phyloP scores from a whole-genome alignment of 2,329 filamentous ascomycete species.

The Nemania sp. region DNA sequence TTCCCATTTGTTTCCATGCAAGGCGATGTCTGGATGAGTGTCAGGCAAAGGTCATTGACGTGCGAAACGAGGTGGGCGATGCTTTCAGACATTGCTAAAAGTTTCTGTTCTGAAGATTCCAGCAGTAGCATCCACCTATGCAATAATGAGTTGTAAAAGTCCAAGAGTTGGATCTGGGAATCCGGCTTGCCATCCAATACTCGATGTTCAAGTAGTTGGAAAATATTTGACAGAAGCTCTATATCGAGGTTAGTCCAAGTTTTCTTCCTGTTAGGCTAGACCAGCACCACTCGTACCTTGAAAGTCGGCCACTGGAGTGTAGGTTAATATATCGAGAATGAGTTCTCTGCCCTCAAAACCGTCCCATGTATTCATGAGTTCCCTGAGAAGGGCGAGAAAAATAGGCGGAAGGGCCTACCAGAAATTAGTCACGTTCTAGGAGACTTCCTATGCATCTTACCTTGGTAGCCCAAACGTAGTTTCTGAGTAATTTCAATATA shows the following conservation, averaged over 20 bases:
- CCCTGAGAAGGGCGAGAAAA: constrained; percentile 52
- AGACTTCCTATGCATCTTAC: constrained; percentile 41
- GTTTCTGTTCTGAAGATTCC: constrained; percentile 44
- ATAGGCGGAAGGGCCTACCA: constrained; percentile 50
- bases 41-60: constrained; percentile 60
- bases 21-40: constrained; percentile 59
- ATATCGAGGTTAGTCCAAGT: constrained; percentile 30
- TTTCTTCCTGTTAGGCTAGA: neutral
- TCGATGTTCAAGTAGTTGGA: constrained; percentile 55
- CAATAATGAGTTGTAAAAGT: constrained; percentile 69
- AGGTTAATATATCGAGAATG: constrained; percentile 62
- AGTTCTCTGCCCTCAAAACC: constrained; percentile 56
- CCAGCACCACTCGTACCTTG: constrained; percentile 47
- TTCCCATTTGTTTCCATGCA: constrained; percentile 52
- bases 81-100: constrained; percentile 42
- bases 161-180: constrained; percentile 63
- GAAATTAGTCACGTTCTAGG: constrained; percentile 16
- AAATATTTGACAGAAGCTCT: constrained; percentile 56
- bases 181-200: constrained; percentile 52
- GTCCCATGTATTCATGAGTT: constrained; percentile 65
- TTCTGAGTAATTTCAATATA: constrained; percentile 57
- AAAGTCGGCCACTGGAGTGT: constrained; percentile 58
- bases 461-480: constrained; percentile 60
- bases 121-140: constrained; percentile 59
- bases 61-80: constrained; percentile 51